Conservation (phyloP, 805 yeast genomes). For the Danielia reshetovae region DNA sequence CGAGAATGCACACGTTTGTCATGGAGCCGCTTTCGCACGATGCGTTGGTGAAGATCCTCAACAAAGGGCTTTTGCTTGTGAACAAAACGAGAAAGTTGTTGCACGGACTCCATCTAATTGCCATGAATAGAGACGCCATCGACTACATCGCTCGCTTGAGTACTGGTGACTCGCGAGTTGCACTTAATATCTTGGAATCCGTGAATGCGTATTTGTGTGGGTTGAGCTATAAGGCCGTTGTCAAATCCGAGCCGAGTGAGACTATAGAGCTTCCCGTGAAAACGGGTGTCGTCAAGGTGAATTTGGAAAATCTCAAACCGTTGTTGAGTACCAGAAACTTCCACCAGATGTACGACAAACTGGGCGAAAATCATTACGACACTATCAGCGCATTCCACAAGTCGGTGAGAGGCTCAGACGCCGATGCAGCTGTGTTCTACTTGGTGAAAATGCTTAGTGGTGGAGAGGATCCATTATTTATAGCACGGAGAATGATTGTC, state of each 20-base stretch:
- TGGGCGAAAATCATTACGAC: conserved; percentile 92
- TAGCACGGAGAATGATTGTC: conserved; percentile 86
- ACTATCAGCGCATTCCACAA: conserved; percentile 95
- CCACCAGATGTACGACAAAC: conserved; percentile 68
- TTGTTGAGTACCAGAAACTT: conserved; percentile 40
- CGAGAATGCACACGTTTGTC: conserved; percentile 42
- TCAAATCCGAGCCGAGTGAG: conserved; percentile 11
- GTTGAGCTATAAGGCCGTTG: conserved; percentile 17
- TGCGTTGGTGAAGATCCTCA: conserved; percentile 32
- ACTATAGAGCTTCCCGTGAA: conserved; percentile 5
- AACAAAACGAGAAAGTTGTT: conserved; percentile 58
- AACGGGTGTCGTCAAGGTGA: conserved; percentile 37
- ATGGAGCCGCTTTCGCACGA: conserved; percentile 36
- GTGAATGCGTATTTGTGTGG: conserved; percentile 51
- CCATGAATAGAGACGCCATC: conserved; percentile 52
- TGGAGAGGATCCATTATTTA: conserved; percentile 90
- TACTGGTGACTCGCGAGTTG: conserved; percentile 86
- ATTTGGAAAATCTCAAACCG: conserved; percentile 37
- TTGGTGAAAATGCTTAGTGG: conserved; percentile 84
- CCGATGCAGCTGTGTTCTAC: conserved; percentile 87
- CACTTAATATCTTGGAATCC: conserved; percentile 75
- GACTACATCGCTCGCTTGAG: conserved; percentile 69
- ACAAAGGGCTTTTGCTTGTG: conserved; percentile 44
- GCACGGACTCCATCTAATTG: conserved; percentile 45
- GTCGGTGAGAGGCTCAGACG: conserved; percentile 82